Evolutionary conservation across 371 early-diverging fungal genomes (phyloP).

Genomic region (Lichtheimia ramosa): DNA sequence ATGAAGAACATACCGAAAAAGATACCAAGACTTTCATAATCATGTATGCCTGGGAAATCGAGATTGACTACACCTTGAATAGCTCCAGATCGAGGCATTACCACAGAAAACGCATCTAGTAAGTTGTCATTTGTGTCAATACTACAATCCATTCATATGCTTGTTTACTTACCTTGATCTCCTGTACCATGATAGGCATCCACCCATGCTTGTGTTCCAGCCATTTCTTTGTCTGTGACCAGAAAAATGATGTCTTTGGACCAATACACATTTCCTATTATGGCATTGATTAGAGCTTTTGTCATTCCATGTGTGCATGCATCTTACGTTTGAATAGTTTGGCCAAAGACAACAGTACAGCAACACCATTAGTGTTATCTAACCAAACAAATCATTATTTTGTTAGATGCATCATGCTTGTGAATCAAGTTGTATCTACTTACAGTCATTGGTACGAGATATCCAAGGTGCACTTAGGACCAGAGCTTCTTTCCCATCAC

Average conservation of each 20-base stretch:
- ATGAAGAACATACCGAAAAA: slow-evolving; percentile 65
- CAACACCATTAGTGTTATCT: slow-evolving; percentile 79
- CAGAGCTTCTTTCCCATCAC: slow-evolving; percentile 90
- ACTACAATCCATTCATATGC: not conserved
- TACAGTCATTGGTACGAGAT: slow-evolving; percentile 56
- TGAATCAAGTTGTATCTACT: not conserved
- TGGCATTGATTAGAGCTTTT: not conserved
- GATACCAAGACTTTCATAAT: slow-evolving; percentile 75
- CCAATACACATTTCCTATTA: slow-evolving; percentile 77
- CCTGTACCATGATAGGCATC: slow-evolving; percentile 83
- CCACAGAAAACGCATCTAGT: slow-evolving; percentile 26
- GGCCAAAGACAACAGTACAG: slow-evolving; percentile 73
- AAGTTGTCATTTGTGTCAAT: not conserved
- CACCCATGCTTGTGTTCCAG: slow-evolving; percentile 88
- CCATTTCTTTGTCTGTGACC: slow-evolving; percentile 72
- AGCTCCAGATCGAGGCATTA: slow-evolving; percentile 73
- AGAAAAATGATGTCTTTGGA: slow-evolving; percentile 90
- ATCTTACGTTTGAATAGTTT: slow-evolving; percentile 70
- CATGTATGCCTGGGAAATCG: slow-evolving; percentile 75
- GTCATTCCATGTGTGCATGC: not conserved
- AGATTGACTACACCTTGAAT: slow-evolving; percentile 88
- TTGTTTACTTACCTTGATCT: slow-evolving; percentile 27
- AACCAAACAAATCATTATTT: not conserved
- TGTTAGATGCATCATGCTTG: not conserved
- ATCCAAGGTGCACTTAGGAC: slow-evolving; percentile 81